Conservation (phyloP, 176 grass and related monocot species). For the Oryza coarctata region DNA sequence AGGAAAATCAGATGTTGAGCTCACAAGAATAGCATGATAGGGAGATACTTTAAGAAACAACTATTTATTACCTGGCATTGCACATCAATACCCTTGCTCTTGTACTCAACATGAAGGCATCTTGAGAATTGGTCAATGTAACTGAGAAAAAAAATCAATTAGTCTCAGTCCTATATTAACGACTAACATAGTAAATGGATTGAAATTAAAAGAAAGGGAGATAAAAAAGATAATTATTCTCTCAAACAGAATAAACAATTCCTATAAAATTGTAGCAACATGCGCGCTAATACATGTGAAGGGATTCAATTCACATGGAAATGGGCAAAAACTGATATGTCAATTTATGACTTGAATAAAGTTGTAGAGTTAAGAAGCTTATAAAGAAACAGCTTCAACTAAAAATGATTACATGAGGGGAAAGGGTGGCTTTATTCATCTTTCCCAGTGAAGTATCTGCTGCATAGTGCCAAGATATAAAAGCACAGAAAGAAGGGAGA, state of each 20-base stretch:
- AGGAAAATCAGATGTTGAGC: neutral
- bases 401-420: neutral
- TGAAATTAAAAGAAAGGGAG: neutral
- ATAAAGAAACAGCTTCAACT: neutral
- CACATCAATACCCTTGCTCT: conserved; percentile 91
- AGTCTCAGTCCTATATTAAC: neutral
- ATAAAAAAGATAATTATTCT: neutral
- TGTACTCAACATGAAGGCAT: conserved; percentile 87
- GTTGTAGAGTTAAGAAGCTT: neutral
- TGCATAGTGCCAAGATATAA: neutral
- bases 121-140: conserved; percentile 92
- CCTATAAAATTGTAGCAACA: neutral
- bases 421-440: neutral
- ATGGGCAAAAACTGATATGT: neutral
- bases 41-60: conserved; percentile 8
- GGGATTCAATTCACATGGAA: neutral
- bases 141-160: conserved; percentile 31
- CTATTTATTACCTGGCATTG: conserved; percentile 71
- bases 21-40: neutral
- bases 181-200: neutral
- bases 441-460: neutral
- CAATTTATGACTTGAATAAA: neutral
- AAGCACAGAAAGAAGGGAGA: neutral
- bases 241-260: neutral
- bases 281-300: neutral